These are phyloP conservation scores for Aspergillus niger DNA, from an alignment of 2,329 filamentous ascomycete species.

Conservation along the genomic window DNA sequence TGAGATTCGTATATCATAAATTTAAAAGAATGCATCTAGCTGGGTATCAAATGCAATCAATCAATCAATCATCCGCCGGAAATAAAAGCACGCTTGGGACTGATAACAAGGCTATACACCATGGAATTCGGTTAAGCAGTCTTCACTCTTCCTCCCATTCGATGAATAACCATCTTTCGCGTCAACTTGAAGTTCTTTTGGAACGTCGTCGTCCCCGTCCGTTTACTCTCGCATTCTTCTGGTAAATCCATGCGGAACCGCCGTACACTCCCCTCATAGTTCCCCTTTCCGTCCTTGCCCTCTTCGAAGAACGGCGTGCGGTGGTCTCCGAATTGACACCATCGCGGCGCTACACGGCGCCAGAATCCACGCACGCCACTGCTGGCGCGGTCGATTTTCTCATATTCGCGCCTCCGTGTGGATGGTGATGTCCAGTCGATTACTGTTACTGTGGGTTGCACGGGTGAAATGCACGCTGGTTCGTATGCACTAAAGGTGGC, in stretches of 20 bases:
- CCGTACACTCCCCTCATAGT: constrained; percentile 49
- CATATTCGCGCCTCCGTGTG: constrained; percentile 48
- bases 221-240: constrained; percentile 28
- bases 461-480: not conserved
- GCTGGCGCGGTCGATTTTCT: constrained; percentile 56
- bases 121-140: not conserved
- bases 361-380: constrained; percentile 47
- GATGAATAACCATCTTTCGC: constrained; percentile 15
- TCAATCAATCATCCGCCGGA: not conserved
- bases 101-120: too few species aligned
- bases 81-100: not conserved
- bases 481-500: not conserved
- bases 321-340: constrained; percentile 37
- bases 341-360: constrained; percentile 44
- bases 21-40: too few species aligned
- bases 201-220: not conserved
- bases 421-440: constrained; percentile 51
- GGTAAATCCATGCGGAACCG: constrained; percentile 48
- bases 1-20: too few species aligned
- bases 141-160: constrained; percentile 1
- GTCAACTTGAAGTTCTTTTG: constrained; percentile 16
- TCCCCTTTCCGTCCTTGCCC: constrained; percentile 35
- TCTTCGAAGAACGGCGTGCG: constrained; percentile 47
- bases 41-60: not conserved
- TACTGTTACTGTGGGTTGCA: constrained; percentile 40